Evolutionary conservation across 164 flowering plant genomes (phyloP).

Genomic region (Sedum album): DNA sequence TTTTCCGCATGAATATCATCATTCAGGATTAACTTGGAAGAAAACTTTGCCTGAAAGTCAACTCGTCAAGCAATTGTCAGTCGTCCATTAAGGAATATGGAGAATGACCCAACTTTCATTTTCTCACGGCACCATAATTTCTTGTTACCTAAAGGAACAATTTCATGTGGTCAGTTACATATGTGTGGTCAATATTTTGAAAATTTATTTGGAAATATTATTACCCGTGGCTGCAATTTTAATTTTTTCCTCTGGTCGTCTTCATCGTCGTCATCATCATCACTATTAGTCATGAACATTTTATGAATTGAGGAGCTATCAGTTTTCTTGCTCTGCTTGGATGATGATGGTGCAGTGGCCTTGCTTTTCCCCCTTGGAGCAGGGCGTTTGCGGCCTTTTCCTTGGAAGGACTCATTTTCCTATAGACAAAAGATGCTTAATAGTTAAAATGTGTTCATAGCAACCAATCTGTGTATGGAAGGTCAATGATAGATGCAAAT

Average conservation of each 20-base stretch:
- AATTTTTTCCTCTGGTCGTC: slow-evolving; percentile 29
- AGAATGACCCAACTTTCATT: slow-evolving; percentile 17
- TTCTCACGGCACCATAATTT: slow-evolving; percentile 77
- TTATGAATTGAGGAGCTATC: slow-evolving; percentile 49
- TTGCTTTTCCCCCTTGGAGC: slow-evolving; percentile 80
- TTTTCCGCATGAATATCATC: background rate
- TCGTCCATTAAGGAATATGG: background rate
- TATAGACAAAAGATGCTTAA: slow-evolving; percentile 13
- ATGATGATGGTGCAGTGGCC: slow-evolving; percentile 42
- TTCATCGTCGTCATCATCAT: slow-evolving; percentile 61
- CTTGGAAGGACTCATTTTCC: slow-evolving; percentile 45
- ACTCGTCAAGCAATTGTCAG: background rate
- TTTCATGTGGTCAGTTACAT: slow-evolving; percentile 1
- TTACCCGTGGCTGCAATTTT: slow-evolving; percentile 73
- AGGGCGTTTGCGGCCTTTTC: slow-evolving; percentile 70
- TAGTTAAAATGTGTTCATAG: background rate
- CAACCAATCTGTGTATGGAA: background rate
- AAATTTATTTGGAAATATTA: background rate
- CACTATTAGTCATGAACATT: slow-evolving; percentile 48
- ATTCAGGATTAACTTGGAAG: background rate
- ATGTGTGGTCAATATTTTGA: background rate
- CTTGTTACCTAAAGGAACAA: slow-evolving; percentile 43
- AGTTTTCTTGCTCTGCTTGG: slow-evolving; percentile 74
- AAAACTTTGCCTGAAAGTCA: background rate
- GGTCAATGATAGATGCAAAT: background rate